Conservation (phyloP, 495 filamentous ascomycete species). For the Rostrohypoxylon terebratum region DNA sequence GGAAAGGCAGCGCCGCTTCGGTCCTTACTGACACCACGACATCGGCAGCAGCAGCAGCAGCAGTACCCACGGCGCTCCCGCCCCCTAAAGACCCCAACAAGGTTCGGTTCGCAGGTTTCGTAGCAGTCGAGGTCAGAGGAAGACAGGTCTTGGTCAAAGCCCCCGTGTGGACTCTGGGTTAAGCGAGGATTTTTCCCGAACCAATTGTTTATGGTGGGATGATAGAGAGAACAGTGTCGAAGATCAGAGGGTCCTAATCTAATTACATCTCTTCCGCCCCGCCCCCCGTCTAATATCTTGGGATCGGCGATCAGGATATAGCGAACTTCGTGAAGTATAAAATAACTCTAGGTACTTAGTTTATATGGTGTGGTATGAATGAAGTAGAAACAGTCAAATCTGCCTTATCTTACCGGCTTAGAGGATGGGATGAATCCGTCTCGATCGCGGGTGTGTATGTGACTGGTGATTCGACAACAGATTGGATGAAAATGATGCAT, state of each 20-base stretch:
- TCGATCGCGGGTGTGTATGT: no score
- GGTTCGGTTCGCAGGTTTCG: conserved; percentile 85
- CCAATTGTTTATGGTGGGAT: background rate
- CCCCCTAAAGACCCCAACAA: conserved; percentile 60
- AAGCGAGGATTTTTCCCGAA: background rate
- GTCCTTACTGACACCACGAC: conserved; percentile 51
- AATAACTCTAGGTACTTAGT: background rate
- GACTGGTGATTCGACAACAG: background rate
- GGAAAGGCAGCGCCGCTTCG: conserved; percentile 54
- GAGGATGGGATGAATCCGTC: background rate
- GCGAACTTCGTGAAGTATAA: background rate
- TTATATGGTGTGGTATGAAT: background rate
- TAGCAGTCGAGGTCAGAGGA: conserved; percentile 86
- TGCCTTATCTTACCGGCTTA: background rate
- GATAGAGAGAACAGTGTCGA: background rate
- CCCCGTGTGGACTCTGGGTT: conserved; percentile 81
- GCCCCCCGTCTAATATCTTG: background rate
- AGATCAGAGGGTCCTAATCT: conserved; percentile 15
- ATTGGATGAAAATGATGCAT: background rate
- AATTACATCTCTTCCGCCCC: conserved; percentile 26
- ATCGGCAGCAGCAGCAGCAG: conserved; percentile 59
- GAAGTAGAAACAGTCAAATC: background rate
- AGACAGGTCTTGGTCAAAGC: conserved; percentile 87
- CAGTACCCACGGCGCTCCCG: conserved; percentile 28
- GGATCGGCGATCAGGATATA: background rate